Percentiles rank a stretch among this genome's conserved stretches.
Evolutionary conservation across 2,329 filamentous ascomycete species (phyloP).

Genomic region (Fusarium ramigenum): DNA sequence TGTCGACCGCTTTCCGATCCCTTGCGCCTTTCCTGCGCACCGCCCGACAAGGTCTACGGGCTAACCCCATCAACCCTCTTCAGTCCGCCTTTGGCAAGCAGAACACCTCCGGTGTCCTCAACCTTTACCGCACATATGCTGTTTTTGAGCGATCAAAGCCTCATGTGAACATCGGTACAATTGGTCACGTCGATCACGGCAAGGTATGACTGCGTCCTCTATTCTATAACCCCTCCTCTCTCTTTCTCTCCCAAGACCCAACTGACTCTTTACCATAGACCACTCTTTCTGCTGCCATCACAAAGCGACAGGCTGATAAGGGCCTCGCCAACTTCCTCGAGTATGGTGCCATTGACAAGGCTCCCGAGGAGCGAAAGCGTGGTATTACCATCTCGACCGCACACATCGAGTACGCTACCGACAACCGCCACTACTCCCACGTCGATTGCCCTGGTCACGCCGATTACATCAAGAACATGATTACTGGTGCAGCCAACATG

Average conservation of each 20-base stretch:
- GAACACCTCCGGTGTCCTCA: constrained; percentile 71
- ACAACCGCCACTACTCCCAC: constrained; percentile 96
- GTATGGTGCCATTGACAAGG: constrained; percentile 98
- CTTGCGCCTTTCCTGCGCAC: constrained; percentile 83
- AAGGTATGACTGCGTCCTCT: constrained; percentile 71
- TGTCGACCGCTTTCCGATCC: constrained; percentile 84
- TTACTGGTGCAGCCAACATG: constrained; percentile 99
- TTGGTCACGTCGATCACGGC: constrained; percentile 99
- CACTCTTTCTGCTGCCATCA: constrained; percentile 97
- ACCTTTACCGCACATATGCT: constrained; percentile 72
- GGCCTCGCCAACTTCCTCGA: constrained; percentile 94
- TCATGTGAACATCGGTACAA: constrained; percentile 99
- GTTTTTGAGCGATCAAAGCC: constrained; percentile 91
- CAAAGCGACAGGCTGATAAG: constrained; percentile 96
- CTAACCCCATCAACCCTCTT: constrained; percentile 78
- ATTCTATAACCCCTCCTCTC: background rate
- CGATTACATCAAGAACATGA: constrained; percentile 99
- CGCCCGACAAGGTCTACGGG: constrained; percentile 77
- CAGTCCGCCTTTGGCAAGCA: constrained; percentile 73
- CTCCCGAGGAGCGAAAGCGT: constrained; percentile 98
- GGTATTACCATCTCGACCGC: constrained; percentile 99
- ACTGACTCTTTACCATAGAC: constrained; percentile 67
- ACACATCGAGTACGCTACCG: constrained; percentile 98
- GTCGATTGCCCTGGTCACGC: constrained; percentile 99
- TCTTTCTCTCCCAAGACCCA: constrained; percentile 7